Evolutionary conservation across 2,329 filamentous ascomycete species (phyloP), one percentile per base, ranked within the genome.

Genomic region (Aureobasidium sp.): DNA sequence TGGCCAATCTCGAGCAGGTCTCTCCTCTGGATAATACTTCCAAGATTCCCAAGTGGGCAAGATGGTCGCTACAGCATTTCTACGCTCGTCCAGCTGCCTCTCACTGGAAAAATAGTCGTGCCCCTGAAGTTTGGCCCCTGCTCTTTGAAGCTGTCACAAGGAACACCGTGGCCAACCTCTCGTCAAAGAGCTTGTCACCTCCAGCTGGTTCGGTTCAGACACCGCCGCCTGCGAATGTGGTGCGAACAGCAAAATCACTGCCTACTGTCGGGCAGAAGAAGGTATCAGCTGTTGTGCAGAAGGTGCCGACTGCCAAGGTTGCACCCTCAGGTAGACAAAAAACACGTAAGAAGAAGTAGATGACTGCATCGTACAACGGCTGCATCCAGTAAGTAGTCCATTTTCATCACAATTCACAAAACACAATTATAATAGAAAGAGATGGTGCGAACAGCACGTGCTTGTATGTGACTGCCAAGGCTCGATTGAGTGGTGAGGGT

Each of bases 1-100:
- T 75, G 23, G 68, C 71, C 18, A 77, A 77, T 64, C 51, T 77
- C 33, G 74, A 77, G 65, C 69, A 74, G 45, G 53, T 75, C 16
- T 70, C 72, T 6, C 38, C 64, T 25, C 38, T 70, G 71, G 9
- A 77, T 56, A 61, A 72, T 70, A 64, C 76, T 76, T 33, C 78
- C 78, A 75, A 58, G 8, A 16, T 64, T 5, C 58, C 58, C 9
- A 53, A 53, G 43, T 45, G 29, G 25, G 13, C 48, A 48, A 48
- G 63, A 11, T 53, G 53, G 53, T 48, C 54, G 11, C 38, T 58
- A 5, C 23, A 51, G 36, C 54, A 47, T 15, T 58, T 65, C 23
- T 65, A 42, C 25, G 54, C 54, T 13, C 53, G 63, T 13, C 63
- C 63, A n/a, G 48, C 20, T 8, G 29, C 33, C 7, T 59, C 53